Evolutionary conservation across 2,329 filamentous ascomycete species (phyloP).

Genomic region (Venturia carpophila): DNA sequence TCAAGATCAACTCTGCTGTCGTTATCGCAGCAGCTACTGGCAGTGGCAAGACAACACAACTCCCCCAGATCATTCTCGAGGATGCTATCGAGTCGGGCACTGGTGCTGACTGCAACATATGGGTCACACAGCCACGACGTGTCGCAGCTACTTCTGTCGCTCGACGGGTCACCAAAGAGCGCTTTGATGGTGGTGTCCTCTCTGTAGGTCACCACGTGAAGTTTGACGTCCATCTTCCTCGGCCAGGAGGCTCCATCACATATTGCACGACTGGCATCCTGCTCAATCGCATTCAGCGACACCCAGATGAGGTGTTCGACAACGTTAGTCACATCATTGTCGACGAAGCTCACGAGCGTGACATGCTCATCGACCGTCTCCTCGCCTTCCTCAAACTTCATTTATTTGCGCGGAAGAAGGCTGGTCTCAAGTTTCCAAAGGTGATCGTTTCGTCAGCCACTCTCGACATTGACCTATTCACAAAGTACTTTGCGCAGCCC

Average conservation of each 20-base stretch:
- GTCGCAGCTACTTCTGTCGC: slow-evolving; percentile 43
- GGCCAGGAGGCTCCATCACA: slow-evolving; percentile 41
- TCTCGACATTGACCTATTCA: slow-evolving; percentile 38
- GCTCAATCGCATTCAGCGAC: slow-evolving; percentile 37
- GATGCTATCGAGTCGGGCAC: slow-evolving; percentile 33
- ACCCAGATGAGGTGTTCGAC: slow-evolving; percentile 34
- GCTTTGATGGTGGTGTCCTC: slow-evolving; percentile 34
- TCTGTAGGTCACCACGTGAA: slow-evolving; percentile 26
- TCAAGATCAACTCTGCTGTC: slow-evolving; percentile 36
- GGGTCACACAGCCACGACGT: slow-evolving; percentile 44
- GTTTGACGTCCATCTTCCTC: slow-evolving; percentile 25
- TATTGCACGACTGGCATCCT: slow-evolving; percentile 46
- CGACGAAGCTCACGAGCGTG: slow-evolving; percentile 46
- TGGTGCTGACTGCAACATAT: slow-evolving; percentile 40
- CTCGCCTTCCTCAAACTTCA: slow-evolving; percentile 39
- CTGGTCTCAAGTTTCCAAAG: slow-evolving; percentile 33
- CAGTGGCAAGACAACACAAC: slow-evolving; percentile 43
- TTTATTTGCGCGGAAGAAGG: slow-evolving; percentile 29
- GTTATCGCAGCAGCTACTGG: slow-evolving; percentile 42
- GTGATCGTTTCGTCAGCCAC: slow-evolving; percentile 45
- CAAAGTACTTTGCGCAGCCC: slow-evolving; percentile 36
- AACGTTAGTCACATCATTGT: slow-evolving; percentile 42
- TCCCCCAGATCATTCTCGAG: slow-evolving; percentile 49
- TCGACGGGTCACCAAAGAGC: slow-evolving; percentile 40
- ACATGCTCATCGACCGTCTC: slow-evolving; percentile 39